phyloP scores from a whole-genome alignment of 768 basidiomycete species.

The Candolleomyces eurysporus region DNA sequence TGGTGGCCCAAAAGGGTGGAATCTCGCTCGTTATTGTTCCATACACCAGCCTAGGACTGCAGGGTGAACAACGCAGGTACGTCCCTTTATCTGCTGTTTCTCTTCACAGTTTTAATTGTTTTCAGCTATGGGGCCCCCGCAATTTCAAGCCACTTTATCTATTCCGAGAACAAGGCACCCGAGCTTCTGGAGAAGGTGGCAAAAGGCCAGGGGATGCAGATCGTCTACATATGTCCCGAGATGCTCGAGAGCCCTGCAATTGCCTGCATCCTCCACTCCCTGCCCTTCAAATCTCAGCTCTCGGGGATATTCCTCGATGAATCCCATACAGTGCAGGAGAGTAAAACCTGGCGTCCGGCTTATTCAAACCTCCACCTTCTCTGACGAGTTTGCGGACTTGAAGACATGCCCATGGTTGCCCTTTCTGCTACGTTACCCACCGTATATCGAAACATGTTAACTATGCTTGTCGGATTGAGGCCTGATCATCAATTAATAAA shows the following conservation, averaged over 20 bases:
- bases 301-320: slow-evolving; percentile 22
- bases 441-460: slow-evolving; percentile 6
- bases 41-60: slow-evolving; percentile 21
- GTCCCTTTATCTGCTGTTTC: not conserved
- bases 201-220: slow-evolving; percentile 7
- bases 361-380: slow-evolving; percentile 13
- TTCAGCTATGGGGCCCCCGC: slow-evolving; percentile 8
- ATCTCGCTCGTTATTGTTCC: slow-evolving; percentile 21
- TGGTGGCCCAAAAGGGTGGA: slow-evolving; percentile 16
- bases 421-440: slow-evolving; percentile 18
- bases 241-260: slow-evolving; percentile 24
- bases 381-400: slow-evolving; percentile 8
- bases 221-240: slow-evolving; percentile 22
- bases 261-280: slow-evolving; percentile 15
- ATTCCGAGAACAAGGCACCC: slow-evolving; percentile 9
- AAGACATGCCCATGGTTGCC: slow-evolving; percentile 11
- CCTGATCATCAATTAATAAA: slow-evolving; percentile 16
- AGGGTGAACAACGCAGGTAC: slow-evolving; percentile 15
- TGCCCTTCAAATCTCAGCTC: slow-evolving; percentile 13
- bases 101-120: not conserved
- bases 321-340: slow-evolving; percentile 15
- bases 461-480: slow-evolving; percentile 9
- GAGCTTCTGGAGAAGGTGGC: slow-evolving; percentile 11
- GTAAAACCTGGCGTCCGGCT: slow-evolving; percentile 17
- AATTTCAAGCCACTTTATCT: slow-evolving; percentile 12